Percentiles rank a stretch among this genome's conserved stretches.
Conservation (phyloP, 495 filamentous ascomycete genomes). For the Penicillium salamii region DNA sequence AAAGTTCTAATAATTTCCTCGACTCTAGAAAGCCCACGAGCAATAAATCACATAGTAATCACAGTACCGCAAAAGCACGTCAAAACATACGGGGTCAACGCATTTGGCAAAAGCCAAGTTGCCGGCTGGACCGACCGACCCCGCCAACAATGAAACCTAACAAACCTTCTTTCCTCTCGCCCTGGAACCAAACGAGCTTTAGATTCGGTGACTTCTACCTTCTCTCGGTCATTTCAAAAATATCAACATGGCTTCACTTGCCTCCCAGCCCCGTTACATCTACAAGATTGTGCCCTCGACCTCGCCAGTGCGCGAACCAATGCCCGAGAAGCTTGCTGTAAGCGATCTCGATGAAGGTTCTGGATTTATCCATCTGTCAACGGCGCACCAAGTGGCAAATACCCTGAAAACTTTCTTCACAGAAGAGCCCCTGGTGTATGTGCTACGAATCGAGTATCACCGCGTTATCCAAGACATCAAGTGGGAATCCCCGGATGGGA, state of each 20-base stretch:
- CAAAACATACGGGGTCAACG: background rate
- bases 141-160: conserved; percentile 9
- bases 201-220: background rate
- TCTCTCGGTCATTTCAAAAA: background rate
- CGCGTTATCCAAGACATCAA: conserved; percentile 36
- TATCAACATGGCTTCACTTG: conserved; percentile 21
- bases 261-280: conserved; percentile 34
- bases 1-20: no score
- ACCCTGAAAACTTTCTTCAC: conserved; percentile 66
- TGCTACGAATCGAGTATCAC: conserved; percentile 75
- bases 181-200: background rate
- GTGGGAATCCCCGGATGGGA: conserved; percentile 44
- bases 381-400: conserved; percentile 38
- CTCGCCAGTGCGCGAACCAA: conserved; percentile 37
- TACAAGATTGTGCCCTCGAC: conserved; percentile 47
- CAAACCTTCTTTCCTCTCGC: background rate
- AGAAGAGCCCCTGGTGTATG: conserved; percentile 68
- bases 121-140: conserved; percentile 6
- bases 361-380: conserved; percentile 45
- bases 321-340: conserved; percentile 41
- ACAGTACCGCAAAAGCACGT: background rate
- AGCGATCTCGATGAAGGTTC: conserved; percentile 40
- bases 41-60: no score
- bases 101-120: background rate
- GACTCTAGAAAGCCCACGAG: no score